These are phyloP conservation scores for Saccharomyces hybrid DNA, from an alignment of 1,139 yeast genomes.

Conservation along the genomic window DNA sequence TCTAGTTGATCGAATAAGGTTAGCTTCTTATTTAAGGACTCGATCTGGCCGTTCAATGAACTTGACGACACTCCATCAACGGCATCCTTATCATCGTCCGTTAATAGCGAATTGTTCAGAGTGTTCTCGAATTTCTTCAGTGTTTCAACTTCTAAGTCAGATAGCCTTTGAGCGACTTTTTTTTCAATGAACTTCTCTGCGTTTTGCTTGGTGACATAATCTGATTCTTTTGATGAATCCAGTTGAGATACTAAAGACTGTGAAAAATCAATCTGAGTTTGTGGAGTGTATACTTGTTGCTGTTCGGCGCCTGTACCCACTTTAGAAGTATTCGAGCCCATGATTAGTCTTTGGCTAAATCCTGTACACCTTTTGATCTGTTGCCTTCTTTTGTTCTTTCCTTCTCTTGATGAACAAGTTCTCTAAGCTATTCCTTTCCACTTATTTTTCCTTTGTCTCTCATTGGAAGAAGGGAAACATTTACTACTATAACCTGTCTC, in stretches of 20 bases:
- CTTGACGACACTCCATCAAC: constrained; percentile 24
- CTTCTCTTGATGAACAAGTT: too few relatives aligned
- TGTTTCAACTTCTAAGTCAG: constrained; percentile 54
- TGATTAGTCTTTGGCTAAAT: background rate
- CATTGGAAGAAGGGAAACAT: background rate
- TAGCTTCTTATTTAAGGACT: constrained; percentile 39
- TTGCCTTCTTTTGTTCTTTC: background rate
- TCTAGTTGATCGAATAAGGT: constrained; percentile 34
- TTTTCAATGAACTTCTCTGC: constrained; percentile 73
- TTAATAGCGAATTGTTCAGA: constrained; percentile 39
- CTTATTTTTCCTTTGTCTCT: background rate
- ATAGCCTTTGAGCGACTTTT: constrained; percentile 60
- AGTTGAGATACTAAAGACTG: constrained; percentile 62
- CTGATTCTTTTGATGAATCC: constrained; percentile 68
- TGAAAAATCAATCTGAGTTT: constrained; percentile 68
- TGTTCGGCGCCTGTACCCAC: constrained; percentile 4
- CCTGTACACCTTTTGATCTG: background rate
- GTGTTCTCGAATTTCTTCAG: constrained; percentile 47
- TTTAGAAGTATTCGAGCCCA: constrained; percentile 17
- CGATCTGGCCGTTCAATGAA: constrained; percentile 39
- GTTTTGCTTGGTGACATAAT: constrained; percentile 73
- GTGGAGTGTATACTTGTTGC: constrained; percentile 35
- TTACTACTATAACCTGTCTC: background rate
- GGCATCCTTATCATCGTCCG: constrained; percentile 32
- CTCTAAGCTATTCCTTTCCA: background rate